phyloP scores from a whole-genome alignment of 2,329 filamentous ascomycete species.

The Akanthomyces lecanii region DNA sequence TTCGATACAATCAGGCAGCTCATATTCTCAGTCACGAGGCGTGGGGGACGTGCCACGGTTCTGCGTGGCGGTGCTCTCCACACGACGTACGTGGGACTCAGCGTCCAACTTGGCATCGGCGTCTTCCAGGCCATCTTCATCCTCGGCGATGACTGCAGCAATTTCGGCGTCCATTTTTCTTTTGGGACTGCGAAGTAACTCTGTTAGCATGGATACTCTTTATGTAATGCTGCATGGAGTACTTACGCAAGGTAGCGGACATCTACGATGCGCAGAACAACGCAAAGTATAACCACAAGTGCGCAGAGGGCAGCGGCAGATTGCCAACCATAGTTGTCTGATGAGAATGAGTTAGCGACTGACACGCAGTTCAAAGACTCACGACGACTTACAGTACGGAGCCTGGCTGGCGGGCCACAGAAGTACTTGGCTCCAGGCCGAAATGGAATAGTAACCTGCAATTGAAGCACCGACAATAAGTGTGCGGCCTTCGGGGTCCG shows the following conservation, averaged over 20 bases:
- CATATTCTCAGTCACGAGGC: background rate
- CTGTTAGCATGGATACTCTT: background rate
- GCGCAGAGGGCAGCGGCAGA: constrained; percentile 41
- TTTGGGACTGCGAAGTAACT: background rate
- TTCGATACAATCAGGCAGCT: too few relatives aligned
- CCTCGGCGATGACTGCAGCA: background rate
- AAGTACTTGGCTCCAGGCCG: constrained; percentile 48
- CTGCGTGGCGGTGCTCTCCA: background rate
- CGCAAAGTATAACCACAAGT: constrained; percentile 42
- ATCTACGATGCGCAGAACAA: constrained; percentile 40
- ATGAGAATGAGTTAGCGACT: background rate
- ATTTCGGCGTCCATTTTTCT: constrained; percentile 13
- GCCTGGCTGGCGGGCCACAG: constrained; percentile 49
- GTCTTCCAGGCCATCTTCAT: background rate
- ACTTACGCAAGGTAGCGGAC: constrained; percentile 22
- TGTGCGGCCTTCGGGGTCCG: constrained; percentile 14
- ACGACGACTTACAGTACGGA: constrained; percentile 38
- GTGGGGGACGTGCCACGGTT: background rate
- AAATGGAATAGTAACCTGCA: constrained; percentile 46
- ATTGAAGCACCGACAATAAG: constrained; percentile 47
- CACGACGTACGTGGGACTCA: background rate
- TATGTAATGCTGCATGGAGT: background rate
- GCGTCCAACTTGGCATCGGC: background rate
- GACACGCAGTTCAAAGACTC: background rate
- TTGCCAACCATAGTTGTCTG: constrained; percentile 45